A percentile compares a stretch with the other conserved stretches of the same genome.
These are phyloP conservation scores for Lasiosphaeria ovina DNA, from an alignment of 495 filamentous ascomycete genomes.

Conservation along the genomic window DNA sequence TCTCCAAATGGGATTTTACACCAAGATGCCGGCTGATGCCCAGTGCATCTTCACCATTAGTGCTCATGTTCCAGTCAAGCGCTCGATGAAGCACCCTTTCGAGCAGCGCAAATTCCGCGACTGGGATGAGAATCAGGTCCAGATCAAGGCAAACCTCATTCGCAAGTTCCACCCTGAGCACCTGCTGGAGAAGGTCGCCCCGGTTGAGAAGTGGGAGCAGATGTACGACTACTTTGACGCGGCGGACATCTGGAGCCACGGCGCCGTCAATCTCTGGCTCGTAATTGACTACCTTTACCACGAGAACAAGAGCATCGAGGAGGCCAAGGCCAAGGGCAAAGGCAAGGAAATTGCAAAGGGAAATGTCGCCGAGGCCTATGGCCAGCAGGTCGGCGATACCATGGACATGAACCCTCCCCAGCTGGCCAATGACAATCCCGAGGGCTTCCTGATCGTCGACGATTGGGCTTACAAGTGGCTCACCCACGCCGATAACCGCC, in stretches of 20 bases:
- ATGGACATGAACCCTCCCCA: neutral
- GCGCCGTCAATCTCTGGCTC: conserved; percentile 44
- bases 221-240: conserved; percentile 55
- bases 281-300: conserved; percentile 32
- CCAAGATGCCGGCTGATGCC: conserved; percentile 20
- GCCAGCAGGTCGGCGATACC: too few species aligned
- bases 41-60: conserved; percentile 37
- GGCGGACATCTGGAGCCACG: conserved; percentile 46
- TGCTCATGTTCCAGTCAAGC: conserved; percentile 22
- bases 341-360: too few species aligned
- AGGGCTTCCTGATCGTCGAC: conserved; percentile 7
- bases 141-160: conserved; percentile 28
- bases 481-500: conserved; percentile 10
- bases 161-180: conserved; percentile 31
- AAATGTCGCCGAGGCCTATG: too few species aligned
- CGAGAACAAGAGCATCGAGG: conserved; percentile 26
- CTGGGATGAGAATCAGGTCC: conserved; percentile 25
- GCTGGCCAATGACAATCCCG: conserved; percentile 1
- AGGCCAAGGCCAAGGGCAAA: neutral
- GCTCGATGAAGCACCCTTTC: conserved; percentile 25
- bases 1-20: conserved; percentile 29
- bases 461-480: conserved; percentile 26
- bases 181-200: conserved; percentile 32
- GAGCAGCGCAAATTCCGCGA: conserved; percentile 19
- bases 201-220: conserved; percentile 26